phyloP scores from a whole-genome alignment of 441 rosid genomes.

The Raphanus hybrid region DNA sequence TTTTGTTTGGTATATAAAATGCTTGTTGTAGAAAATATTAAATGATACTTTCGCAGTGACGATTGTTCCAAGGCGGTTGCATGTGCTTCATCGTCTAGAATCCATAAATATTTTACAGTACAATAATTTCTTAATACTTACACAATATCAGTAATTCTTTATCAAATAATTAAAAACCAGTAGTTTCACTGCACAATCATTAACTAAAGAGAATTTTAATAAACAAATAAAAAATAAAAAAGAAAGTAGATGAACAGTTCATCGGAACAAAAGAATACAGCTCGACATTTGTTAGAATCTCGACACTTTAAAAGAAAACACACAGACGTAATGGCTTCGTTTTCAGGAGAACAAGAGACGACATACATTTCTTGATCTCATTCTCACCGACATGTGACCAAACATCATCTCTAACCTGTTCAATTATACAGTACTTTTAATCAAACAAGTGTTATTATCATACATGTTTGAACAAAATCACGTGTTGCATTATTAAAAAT shows the following conservation, averaged over 20 bases:
- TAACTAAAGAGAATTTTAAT: background rate
- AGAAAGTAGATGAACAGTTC: slow-evolving; percentile 30
- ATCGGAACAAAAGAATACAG: slow-evolving; percentile 37
- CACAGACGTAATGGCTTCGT: slow-evolving; percentile 38
- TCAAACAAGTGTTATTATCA: slow-evolving; percentile 17
- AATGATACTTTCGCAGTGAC: slow-evolving; percentile 35
- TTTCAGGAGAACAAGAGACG: slow-evolving; percentile 19
- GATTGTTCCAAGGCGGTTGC: slow-evolving; percentile 36
- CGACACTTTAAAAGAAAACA: slow-evolving; percentile 28
- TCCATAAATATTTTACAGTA: background rate
- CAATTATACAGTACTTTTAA: slow-evolving; percentile 8
- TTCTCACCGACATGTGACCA: slow-evolving; percentile 40
- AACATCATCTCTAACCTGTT: slow-evolving; percentile 31
- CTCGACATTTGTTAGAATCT: slow-evolving; percentile 42
- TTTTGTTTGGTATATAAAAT: background rate
- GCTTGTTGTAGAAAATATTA: slow-evolving; percentile 23
- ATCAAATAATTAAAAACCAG: background rate
- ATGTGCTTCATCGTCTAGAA: slow-evolving; percentile 34
- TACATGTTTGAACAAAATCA: slow-evolving; percentile 2
- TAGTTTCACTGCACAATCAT: background rate
- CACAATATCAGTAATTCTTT: background rate
- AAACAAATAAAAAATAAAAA: background rate
- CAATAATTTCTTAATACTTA: background rate
- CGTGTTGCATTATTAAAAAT: slow-evolving; percentile 3
- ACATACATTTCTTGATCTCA: slow-evolving; percentile 36